phyloP scores from a whole-genome alignment of 2,329 filamentous ascomycete genomes.

The Rhynchosporium graminicola region DNA sequence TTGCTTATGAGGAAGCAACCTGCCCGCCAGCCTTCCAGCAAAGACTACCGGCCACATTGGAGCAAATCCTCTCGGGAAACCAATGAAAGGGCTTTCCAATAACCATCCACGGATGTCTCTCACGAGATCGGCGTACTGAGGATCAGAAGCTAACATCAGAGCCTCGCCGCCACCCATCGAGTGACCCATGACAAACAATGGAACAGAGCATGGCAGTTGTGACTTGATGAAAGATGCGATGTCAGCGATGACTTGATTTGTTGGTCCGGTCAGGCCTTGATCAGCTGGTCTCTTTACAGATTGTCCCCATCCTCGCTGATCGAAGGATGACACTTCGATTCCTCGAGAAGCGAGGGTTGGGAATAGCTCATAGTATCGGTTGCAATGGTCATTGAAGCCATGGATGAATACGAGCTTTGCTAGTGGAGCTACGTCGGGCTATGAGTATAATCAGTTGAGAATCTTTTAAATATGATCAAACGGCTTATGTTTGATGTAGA shows the following conservation, averaged over 20 bases:
- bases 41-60: conserved; percentile 65
- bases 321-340: conserved; percentile 76
- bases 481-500: neutral
- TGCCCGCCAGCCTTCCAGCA: conserved; percentile 66
- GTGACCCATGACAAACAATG: conserved; percentile 85
- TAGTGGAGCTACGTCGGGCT: conserved; percentile 43
- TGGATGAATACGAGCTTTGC: conserved; percentile 83
- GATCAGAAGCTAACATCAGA: conserved; percentile 58
- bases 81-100: conserved; percentile 77
- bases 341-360: conserved; percentile 66
- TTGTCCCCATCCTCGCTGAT: conserved; percentile 88
- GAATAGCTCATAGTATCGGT: conserved; percentile 76
- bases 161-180: conserved; percentile 87
- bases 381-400: conserved; percentile 85
- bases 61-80: conserved; percentile 63
- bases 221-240: conserved; percentile 72
- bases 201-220: conserved; percentile 55
- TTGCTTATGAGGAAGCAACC: conserved; percentile 66
- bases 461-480: neutral
- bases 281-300: conserved; percentile 63
- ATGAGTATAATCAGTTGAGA: conserved; percentile 14
- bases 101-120: conserved; percentile 70
- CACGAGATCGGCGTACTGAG: conserved; percentile 55
- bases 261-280: conserved; percentile 73
- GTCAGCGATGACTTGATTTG: conserved; percentile 71